A percentile compares a stretch with the other conserved stretches of the same genome.
phyloP scores from a whole-genome alignment of 2,329 filamentous ascomycete genomes.

The Phialophora verrucosa region DNA sequence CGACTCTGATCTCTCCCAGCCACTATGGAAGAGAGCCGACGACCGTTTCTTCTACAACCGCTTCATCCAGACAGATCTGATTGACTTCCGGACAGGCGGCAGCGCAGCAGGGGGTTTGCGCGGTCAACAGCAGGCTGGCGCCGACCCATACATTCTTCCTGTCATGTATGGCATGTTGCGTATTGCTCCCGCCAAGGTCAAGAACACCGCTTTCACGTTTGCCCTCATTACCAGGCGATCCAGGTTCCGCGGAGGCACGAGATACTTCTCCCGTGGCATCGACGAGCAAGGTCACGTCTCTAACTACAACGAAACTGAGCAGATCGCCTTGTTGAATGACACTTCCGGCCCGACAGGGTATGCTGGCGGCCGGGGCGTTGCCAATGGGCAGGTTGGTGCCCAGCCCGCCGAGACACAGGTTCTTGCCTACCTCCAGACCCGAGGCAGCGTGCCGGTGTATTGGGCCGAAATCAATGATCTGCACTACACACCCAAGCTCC shows the following conservation, averaged over 20 bases:
- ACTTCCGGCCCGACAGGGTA: constrained; percentile 75
- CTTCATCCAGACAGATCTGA: constrained; percentile 87
- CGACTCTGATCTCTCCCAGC: constrained; percentile 70
- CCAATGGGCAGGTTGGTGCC: constrained; percentile 70
- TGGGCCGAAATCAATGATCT: constrained; percentile 97
- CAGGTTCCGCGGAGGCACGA: constrained; percentile 83
- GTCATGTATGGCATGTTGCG: constrained; percentile 97
- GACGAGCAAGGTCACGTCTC: constrained; percentile 95
- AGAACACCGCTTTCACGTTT: constrained; percentile 81
- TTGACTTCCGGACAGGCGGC: constrained; percentile 76
- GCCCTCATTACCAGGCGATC: constrained; percentile 88
- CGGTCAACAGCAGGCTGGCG: constrained; percentile 68
- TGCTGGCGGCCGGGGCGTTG: constrained; percentile 74
- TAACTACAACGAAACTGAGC: constrained; percentile 99
- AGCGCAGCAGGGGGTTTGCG: constrained; percentile 54
- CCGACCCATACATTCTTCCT: constrained; percentile 91
- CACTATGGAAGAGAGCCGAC: constrained; percentile 90
- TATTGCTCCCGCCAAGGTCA: constrained; percentile 84
- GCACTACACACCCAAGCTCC: constrained; percentile 86
- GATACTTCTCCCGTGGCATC: constrained; percentile 93
- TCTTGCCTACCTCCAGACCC: constrained; percentile 92
- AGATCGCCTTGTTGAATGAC: constrained; percentile 89
- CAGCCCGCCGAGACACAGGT: constrained; percentile 80
- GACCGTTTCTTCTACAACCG: constrained; percentile 99
- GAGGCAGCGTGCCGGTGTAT: constrained; percentile 92